These are phyloP conservation scores for Sorghum bicolor DNA, from an alignment of 176 grass and related monocot species.

Conservation along the genomic window DNA sequence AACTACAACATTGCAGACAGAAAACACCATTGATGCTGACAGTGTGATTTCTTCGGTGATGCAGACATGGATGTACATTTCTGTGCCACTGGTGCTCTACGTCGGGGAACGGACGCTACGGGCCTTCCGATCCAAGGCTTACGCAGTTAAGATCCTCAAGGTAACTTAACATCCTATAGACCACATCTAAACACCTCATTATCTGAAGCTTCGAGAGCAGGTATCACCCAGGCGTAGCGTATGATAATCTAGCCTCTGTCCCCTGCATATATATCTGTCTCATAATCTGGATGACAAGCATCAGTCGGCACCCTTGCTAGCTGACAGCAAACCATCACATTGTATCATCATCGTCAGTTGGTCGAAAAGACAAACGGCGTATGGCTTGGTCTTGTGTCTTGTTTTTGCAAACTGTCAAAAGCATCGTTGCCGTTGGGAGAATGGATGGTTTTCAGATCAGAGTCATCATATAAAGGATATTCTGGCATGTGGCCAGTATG, in stretches of 20 bases:
- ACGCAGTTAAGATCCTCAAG: conserved; percentile 79
- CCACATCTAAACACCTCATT: not conserved
- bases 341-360: not conserved
- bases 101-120: conserved; percentile 57
- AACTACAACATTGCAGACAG: not conserved
- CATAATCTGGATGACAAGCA: not conserved
- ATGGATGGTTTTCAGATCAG: conserved; percentile 20
- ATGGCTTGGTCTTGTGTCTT: not conserved
- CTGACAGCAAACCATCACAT: not conserved
- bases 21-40: conserved; percentile 19
- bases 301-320: not conserved
- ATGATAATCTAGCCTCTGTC: not conserved
- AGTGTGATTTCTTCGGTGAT: not conserved
- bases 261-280: not conserved
- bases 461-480: not conserved
- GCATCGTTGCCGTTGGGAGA: not conserved
- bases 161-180: conserved; percentile 35
- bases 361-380: not conserved
- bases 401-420: not conserved
- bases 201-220: not conserved
- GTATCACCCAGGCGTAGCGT: not conserved
- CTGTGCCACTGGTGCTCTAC: conserved; percentile 68
- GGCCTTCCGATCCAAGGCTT: conserved; percentile 65
- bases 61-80: conserved; percentile 97
- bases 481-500: not conserved